phyloP scores from a whole-genome alignment of 2,329 filamentous ascomycete genomes.

The Diaporthe longicolla region DNA sequence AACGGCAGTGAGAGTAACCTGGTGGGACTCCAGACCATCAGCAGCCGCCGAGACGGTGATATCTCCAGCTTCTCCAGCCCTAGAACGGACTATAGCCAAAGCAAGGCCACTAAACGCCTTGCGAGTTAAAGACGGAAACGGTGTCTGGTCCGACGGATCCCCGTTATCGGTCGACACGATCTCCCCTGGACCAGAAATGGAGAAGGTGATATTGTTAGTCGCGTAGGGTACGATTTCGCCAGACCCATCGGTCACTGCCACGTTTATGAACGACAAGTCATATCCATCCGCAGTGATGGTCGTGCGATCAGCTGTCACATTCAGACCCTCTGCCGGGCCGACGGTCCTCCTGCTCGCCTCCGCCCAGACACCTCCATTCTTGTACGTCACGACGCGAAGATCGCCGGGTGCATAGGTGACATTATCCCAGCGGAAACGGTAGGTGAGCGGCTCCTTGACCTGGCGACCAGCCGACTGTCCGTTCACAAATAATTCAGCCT shows the following conservation, averaged over 20 bases:
- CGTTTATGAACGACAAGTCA: constrained; percentile 63
- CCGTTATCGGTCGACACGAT: constrained; percentile 68
- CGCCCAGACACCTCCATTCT: constrained; percentile 63
- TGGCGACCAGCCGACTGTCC: constrained; percentile 60
- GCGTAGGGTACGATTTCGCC: constrained; percentile 61
- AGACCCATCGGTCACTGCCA: constrained; percentile 59
- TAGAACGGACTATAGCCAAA: constrained; percentile 56
- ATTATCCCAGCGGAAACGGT: constrained; percentile 67
- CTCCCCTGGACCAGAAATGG: constrained; percentile 57
- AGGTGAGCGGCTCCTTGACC: constrained; percentile 53
- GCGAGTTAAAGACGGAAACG: constrained; percentile 56
- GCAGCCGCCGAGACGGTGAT: constrained; percentile 21
- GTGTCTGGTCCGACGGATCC: constrained; percentile 59
- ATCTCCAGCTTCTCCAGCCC: constrained; percentile 45
- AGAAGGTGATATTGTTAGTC: constrained; percentile 58
- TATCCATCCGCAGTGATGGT: constrained; percentile 57
- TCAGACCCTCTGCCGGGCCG: constrained; percentile 55
- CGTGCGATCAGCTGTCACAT: constrained; percentile 57
- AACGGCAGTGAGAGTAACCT: neutral
- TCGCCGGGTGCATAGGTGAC: constrained; percentile 63
- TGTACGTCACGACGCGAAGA: constrained; percentile 63
- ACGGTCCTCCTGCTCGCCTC: constrained; percentile 57
- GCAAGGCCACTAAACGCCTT: constrained; percentile 58
- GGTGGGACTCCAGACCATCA: neutral
- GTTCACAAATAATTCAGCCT: constrained; percentile 70